These are phyloP conservation scores for Lentinula sp. DNA, from an alignment of 768 basidiomycete species.

Conservation along the genomic window DNA sequence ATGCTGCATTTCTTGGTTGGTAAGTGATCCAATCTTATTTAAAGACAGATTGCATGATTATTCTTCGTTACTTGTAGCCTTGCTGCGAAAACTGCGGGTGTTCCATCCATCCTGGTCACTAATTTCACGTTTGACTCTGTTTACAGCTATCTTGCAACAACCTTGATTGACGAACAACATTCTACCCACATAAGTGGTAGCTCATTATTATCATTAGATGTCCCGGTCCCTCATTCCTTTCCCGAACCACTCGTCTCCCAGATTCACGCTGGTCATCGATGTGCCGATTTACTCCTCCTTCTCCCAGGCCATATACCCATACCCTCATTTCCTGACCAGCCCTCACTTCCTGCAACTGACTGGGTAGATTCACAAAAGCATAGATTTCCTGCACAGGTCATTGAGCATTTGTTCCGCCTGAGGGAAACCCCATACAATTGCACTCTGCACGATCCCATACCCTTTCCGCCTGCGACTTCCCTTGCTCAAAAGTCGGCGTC, in stretches of 20 bases:
- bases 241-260: constrained; percentile 61
- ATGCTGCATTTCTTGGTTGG: constrained; percentile 78
- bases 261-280: constrained; percentile 58
- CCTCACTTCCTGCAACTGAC: constrained; percentile 49
- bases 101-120: constrained; percentile 71
- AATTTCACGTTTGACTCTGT: constrained; percentile 87
- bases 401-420: constrained; percentile 37
- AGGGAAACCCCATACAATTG: constrained; percentile 20
- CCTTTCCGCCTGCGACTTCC: constrained; percentile 22
- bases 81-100: constrained; percentile 54
- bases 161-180: constrained; percentile 35
- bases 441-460: constrained; percentile 35
- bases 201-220: constrained; percentile 35
- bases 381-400: constrained; percentile 39
- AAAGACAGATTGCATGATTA: background rate
- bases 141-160: constrained; percentile 67
- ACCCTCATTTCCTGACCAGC: constrained; percentile 55
- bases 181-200: constrained; percentile 10
- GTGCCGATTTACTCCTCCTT: constrained; percentile 64
- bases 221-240: constrained; percentile 42
- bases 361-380: constrained; percentile 55
- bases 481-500: constrained; percentile 10
- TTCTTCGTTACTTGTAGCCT: constrained; percentile 30
- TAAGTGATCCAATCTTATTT: constrained; percentile 23
- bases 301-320: constrained; percentile 74